A percentile compares a stretch with the other conserved stretches of the same genome.
Evolutionary conservation across 352 stramenopile species (phyloP).

Genomic region (Globisporangium ultimum): DNA sequence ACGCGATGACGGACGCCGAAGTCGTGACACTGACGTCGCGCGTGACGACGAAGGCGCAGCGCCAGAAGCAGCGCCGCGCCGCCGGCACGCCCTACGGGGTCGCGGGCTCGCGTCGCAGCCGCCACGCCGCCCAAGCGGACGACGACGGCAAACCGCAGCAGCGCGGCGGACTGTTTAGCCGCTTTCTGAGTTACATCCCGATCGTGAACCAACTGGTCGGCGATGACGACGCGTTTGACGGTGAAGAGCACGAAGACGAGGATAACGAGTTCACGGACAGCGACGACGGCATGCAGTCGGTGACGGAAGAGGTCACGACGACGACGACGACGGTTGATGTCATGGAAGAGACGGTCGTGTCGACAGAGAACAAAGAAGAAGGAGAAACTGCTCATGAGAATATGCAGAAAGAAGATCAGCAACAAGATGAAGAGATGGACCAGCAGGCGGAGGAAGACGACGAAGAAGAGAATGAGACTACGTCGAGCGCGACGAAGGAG

Average conservation of each 20-base stretch:
- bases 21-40: neutral
- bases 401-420: constrained; percentile 2
- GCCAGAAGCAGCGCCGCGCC: constrained; percentile 29
- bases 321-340: constrained; percentile 18
- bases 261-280: neutral
- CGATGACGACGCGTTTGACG: constrained; percentile 26
- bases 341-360: constrained; percentile 10
- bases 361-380: constrained; percentile 20
- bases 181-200: constrained; percentile 63
- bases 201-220: constrained; percentile 51
- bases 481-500: constrained; percentile 1
- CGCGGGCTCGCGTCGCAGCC: constrained; percentile 5
- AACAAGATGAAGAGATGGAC: constrained; percentile 20
- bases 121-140: neutral
- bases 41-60: constrained; percentile 7
- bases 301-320: constrained; percentile 21
- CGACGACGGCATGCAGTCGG: constrained; percentile 15
- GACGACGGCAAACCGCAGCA: constrained; percentile 3
- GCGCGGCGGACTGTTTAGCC: constrained; percentile 41
- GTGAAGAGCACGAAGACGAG: constrained; percentile 18
- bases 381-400: neutral
- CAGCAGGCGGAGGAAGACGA: neutral
- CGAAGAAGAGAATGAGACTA: neutral
- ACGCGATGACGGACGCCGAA: constrained; percentile 7
- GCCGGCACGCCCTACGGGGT: constrained; percentile 36